phyloP scores from a whole-genome alignment of 345 rosid genomes.

The Camelina hispida region DNA sequence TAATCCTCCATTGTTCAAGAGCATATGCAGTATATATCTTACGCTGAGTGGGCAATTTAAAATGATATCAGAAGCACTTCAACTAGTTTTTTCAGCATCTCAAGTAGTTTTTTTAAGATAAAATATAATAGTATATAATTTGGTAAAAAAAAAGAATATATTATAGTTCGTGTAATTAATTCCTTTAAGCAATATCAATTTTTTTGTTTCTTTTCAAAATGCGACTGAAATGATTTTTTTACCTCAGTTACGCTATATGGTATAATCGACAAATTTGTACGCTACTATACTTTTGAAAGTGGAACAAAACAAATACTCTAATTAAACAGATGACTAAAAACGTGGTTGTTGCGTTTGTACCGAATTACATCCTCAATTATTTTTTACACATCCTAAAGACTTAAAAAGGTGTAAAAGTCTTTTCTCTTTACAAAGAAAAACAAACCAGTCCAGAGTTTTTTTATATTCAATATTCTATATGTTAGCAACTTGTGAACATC shows the following conservation, averaged over 20 bases:
- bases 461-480: background rate
- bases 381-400: background rate
- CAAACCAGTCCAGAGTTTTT: background rate
- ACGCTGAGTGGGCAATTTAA: background rate
- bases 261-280: background rate
- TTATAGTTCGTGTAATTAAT: background rate
- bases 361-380: background rate
- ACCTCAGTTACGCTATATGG: background rate
- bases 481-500: conserved; percentile 39
- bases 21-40: background rate
- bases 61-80: background rate
- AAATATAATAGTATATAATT: too few relatives aligned
- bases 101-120: background rate
- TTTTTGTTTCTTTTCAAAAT: background rate
- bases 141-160: too few relatives aligned
- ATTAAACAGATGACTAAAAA: background rate
- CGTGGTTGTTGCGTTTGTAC: conserved; percentile 23
- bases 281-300: background rate
- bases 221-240: background rate
- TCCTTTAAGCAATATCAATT: background rate
- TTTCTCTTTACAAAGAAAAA: background rate
- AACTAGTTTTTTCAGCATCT: conserved; percentile 3
- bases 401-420: background rate
- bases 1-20: background rate
- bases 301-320: background rate